Evolutionary conservation across 768 basidiomycete genomes (phyloP).

Genomic region (Gloeopeniophorella convolvens): DNA sequence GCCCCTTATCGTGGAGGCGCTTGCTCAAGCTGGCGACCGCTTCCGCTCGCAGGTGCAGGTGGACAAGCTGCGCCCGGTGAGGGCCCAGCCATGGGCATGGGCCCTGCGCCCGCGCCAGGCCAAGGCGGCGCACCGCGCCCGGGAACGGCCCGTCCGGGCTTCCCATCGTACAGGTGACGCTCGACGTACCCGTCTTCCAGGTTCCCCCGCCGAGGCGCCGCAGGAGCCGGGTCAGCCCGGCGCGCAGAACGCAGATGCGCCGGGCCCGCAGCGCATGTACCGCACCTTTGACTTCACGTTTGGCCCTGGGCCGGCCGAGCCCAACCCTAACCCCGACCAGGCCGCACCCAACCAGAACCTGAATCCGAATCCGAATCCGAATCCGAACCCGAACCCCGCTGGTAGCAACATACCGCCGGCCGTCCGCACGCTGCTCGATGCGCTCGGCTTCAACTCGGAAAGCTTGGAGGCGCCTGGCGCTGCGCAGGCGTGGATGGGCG

Average conservation of each 20-base stretch:
- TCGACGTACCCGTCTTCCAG: conserved; percentile 13
- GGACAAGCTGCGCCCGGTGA: neutral
- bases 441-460: conserved; percentile 4
- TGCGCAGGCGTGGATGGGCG: conserved; percentile 5
- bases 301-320: neutral
- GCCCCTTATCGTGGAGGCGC: conserved; percentile 11
- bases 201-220: conserved; percentile 4
- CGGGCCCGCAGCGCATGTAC: too few relatives aligned
- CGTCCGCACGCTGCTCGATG: conserved; percentile 9
- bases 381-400: neutral
- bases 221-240: too few relatives aligned
- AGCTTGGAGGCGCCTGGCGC: neutral
- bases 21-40: conserved; percentile 13
- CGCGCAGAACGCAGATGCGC: too few relatives aligned
- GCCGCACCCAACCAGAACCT: too few relatives aligned
- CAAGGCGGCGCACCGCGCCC: neutral
- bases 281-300: too few relatives aligned
- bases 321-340: conserved; percentile 1
- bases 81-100: conserved; percentile 2
- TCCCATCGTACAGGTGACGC: conserved; percentile 12
- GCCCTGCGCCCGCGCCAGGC: neutral
- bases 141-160: neutral
- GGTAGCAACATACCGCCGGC: conserved; percentile 1
- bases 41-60: conserved; percentile 3
- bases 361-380: too few relatives aligned